Base-by-base conservation (phyloP, 208 protist genomes). In the Endotrypanum monterogeii region DNA sequence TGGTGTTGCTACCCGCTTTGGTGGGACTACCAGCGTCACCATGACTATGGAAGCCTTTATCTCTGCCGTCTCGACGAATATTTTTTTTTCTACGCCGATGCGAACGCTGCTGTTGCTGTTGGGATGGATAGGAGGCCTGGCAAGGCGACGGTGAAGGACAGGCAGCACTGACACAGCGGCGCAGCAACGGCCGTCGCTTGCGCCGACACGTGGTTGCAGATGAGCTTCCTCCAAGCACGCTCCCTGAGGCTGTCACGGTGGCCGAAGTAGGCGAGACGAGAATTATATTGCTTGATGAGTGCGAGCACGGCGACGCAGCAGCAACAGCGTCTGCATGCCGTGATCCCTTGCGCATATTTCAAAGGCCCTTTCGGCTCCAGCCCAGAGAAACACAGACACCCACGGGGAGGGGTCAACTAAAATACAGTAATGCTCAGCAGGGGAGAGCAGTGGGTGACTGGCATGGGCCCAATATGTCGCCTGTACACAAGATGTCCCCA, bases 201-300 rank as follows among this genome's bases (percentile, higher is more conserved):
- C 58, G 9, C 6, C 32, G n/a, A 37, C 57, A 35, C 20, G 68
- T 28, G 9, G 41, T 25, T 18, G 58, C 44, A 1, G 28, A 32
- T 74, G 58, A 37, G 46, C 41, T 55, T 20, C 25, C 35, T 68
- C 35, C 58, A 63, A 63, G 25, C 58, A 46, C 30, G 25, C 6
- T 8, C 5, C 1, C 30, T 23, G 52, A 20, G 20, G 41, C 54
- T 11, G 37, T 37, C 44, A 58, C 23, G 4, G 73, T 56, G 3
- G 63, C 62, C 1, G 71, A 67, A 55, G 67, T 51, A n/a, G 63
- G 70, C 2, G 76, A 71, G 63, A 30, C 55, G 37, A 71, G 61
- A 4, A 67, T 16, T 41, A 28, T 37, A 23, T 71, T 67, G 61
- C 65, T 80, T 48, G 75, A 72, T 37, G 80, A 61, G 28, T 68